Base-by-base conservation (phyloP, 2,329 filamentous ascomycete genomes). In the Pseudogymnoascus verrucosus region DNA sequence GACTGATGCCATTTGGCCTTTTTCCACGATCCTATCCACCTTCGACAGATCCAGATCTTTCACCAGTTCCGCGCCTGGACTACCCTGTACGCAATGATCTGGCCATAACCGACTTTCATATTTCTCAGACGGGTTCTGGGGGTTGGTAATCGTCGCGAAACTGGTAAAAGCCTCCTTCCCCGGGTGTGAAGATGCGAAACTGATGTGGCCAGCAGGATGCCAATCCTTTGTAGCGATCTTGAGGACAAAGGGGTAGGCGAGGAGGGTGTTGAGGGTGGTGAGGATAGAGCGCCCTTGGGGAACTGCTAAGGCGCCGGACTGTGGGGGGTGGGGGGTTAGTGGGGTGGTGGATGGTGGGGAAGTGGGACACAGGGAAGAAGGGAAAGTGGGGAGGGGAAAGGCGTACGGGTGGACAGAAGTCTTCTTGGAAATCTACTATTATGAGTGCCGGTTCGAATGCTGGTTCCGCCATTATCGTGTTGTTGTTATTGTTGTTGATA, bases 161-260 rank as follows among this genome's bases (percentile, higher is more conserved):
- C 89, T 88, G 36, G 81, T 78, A 74, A 90, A 96, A 0, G 93
- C 85, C 65, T 79, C 74, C 71, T 89, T 87, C 70, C 83, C 65
- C 67, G 76, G 67, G 76, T 98, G 93, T 76, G 93, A 96, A 28
- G 81, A 78, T 11, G 92, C 91, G 76, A 99, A 99, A 44, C 93
- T 97, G 74, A 96, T 81, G 79, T 98, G 93, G 71, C 88, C 77
- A 1, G 71, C 69, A 0, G 95, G 95, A 73, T 99, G 95, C 80
- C 86, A 96, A 83, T 99, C 95, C 74, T 91, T 89, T n/a, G 93
- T 96, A 51, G 91, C 91, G 68, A 98, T 78, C 69, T 88, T 90
- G 70, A 89, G 74, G 40, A 79, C 76, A 73, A 97, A 96, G 57
- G 89, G 87, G 23, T 88, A 80, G 4, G 76, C 68, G 64, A 98